phyloP scores from a whole-genome alignment of 257 asterid genomes.

The Oldenlandia corymbosa region DNA sequence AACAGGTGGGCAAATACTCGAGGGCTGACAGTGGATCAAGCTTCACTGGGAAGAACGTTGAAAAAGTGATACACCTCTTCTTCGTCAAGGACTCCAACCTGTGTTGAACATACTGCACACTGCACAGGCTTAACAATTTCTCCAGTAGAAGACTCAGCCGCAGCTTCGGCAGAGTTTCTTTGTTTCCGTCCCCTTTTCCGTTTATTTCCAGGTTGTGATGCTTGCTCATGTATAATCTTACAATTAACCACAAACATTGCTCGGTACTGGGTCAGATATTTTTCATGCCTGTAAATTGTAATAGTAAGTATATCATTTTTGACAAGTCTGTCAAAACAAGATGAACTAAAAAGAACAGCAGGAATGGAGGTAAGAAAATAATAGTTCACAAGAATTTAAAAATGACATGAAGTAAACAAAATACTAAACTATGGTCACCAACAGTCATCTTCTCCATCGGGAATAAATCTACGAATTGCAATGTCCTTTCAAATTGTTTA shows the following conservation, averaged over 20 bases:
- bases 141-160: constrained; percentile 19
- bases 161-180: constrained; percentile 16
- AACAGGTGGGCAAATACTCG: too few species aligned
- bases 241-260: constrained; percentile 84
- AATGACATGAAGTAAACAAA: neutral
- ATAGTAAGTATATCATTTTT: neutral
- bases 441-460: neutral
- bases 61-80: constrained; percentile 79
- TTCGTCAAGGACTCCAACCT: constrained; percentile 78
- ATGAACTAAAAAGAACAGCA: neutral
- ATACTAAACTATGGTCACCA: too few species aligned
- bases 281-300: constrained; percentile 68
- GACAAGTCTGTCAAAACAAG: too few species aligned
- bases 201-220: constrained; percentile 50
- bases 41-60: constrained; percentile 74
- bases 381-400: neutral
- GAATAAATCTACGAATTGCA: neutral
- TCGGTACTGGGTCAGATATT: constrained; percentile 61
- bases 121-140: constrained; percentile 47
- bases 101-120: constrained; percentile 73
- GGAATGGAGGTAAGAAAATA: neutral
- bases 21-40: too few species aligned
- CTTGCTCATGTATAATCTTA: constrained; percentile 40
- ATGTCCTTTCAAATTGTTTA: neutral
- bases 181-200: constrained; percentile 47